A percentile compares a stretch with the other conserved stretches of the same genome.
These are phyloP conservation scores for Pichia sp. DNA, from an alignment of 1,139 yeast species.

Conservation along the genomic window DNA sequence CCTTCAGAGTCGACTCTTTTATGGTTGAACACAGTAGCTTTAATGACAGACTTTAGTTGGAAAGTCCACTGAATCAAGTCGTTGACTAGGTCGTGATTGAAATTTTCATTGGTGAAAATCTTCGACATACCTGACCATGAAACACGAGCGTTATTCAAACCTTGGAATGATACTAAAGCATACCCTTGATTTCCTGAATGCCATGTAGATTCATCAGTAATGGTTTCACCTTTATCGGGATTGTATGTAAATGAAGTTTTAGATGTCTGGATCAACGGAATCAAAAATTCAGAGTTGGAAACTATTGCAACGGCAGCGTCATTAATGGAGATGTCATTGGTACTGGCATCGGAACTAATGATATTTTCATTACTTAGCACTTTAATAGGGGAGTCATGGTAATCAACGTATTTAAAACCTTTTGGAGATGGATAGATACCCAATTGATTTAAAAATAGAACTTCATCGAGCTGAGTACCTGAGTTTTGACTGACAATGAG, in stretches of 20 bases:
- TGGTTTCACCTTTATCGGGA: slow-evolving; percentile 16
- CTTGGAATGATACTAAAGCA: slow-evolving; percentile 76
- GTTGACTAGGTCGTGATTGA: slow-evolving; percentile 26
- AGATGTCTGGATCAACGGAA: slow-evolving; percentile 68
- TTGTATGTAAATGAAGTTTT: slow-evolving; percentile 53
- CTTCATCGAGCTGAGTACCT: slow-evolving; percentile 63
- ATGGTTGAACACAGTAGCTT: slow-evolving; percentile 45
- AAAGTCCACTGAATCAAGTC: slow-evolving; percentile 70
- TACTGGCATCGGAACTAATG: background rate
- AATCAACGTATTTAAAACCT: slow-evolving; percentile 58
- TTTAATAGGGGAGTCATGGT: slow-evolving; percentile 32
- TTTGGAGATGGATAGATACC: slow-evolving; percentile 85
- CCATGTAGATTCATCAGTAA: slow-evolving; percentile 57
- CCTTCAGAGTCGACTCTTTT: slow-evolving; percentile 35
- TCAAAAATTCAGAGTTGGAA: slow-evolving; percentile 51
- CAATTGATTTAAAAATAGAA: slow-evolving; percentile 64
- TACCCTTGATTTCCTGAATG: slow-evolving; percentile 76
- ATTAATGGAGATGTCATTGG: slow-evolving; percentile 2
- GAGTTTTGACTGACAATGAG: slow-evolving; percentile 48
- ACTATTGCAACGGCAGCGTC: slow-evolving; percentile 48
- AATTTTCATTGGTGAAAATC: slow-evolving; percentile 34
- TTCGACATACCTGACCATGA: slow-evolving; percentile 63
- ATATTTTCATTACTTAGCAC: slow-evolving; percentile 2
- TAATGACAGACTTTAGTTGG: slow-evolving; percentile 55
- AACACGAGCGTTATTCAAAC: slow-evolving; percentile 68